Conservation (phyloP, 768 basidiomycete species). For the Suillus alpinus region DNA sequence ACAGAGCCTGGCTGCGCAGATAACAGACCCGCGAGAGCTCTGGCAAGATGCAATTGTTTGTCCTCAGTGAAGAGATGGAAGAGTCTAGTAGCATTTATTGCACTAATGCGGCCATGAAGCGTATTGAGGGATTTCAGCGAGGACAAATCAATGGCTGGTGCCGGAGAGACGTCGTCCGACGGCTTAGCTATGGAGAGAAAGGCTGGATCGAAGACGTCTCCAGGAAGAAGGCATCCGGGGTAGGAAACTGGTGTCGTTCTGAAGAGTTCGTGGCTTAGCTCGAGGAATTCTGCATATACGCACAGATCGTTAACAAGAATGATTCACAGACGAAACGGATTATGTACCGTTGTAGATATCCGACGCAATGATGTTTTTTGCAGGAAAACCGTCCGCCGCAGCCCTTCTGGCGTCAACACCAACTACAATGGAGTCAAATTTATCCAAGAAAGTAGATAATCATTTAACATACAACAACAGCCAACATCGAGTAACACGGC, state of each 20-base stretch:
- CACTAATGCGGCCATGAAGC: conserved; percentile 46
- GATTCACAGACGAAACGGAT: not conserved
- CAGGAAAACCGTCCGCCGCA: conserved; percentile 41
- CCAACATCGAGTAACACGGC: conserved; percentile 44
- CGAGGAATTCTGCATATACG: conserved; percentile 46
- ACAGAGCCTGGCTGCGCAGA: conserved; percentile 29
- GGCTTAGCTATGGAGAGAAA: conserved; percentile 37
- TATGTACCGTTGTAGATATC: conserved; percentile 37
- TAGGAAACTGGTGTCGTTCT: conserved; percentile 49
- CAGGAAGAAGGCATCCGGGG: conserved; percentile 51
- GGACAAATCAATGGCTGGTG: conserved; percentile 26
- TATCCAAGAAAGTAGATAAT: not conserved
- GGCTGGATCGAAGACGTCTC: conserved; percentile 49
- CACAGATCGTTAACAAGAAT: not conserved
- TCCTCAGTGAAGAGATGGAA: conserved; percentile 39
- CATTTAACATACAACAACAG: conserved; percentile 37
- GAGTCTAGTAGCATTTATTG: conserved; percentile 47
- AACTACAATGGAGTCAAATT: conserved; percentile 8
- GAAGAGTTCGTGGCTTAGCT: conserved; percentile 61
- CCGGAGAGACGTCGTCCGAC: conserved; percentile 22
- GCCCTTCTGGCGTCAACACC: conserved; percentile 38
- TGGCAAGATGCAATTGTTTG: conserved; percentile 28
- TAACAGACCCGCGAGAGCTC: conserved; percentile 26
- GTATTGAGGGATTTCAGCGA: conserved; percentile 44
- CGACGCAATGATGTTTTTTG: conserved; percentile 34